Evolutionary conservation across 2,329 filamentous ascomycete genomes (phyloP).

Genomic region (Pseudopyrenochaeta lycopersici): DNA sequence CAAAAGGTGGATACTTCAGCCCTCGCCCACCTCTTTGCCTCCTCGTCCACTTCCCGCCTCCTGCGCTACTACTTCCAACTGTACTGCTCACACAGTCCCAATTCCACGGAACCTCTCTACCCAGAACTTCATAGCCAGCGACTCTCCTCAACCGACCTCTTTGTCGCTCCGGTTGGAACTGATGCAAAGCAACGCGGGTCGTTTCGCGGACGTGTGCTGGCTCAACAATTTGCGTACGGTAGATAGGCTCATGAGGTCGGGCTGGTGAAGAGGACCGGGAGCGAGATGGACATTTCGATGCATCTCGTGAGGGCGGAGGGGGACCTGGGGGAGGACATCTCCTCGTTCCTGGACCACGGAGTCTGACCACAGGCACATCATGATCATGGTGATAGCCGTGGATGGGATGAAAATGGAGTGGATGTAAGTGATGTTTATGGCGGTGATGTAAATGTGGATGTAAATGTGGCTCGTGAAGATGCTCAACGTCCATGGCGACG

Average conservation of each 20-base stretch:
- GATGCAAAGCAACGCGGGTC: slow-evolving; percentile 36
- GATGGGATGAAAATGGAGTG: slow-evolving; percentile 36
- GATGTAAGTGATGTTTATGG: slow-evolving; percentile 23
- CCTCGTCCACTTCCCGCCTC: slow-evolving; percentile 11
- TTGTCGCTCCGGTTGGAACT: slow-evolving; percentile 18
- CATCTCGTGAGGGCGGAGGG: slow-evolving; percentile 22
- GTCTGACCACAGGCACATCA: slow-evolving; percentile 12
- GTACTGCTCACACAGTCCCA: slow-evolving; percentile 47
- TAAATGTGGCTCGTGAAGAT: slow-evolving; percentile 26
- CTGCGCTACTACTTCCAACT: slow-evolving; percentile 19
- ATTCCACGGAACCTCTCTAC: slow-evolving; percentile 40
- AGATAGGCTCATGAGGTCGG: slow-evolving; percentile 31
- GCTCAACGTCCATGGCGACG: slow-evolving; percentile 21
- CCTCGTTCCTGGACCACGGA: slow-evolving; percentile 33
- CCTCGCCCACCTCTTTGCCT: slow-evolving; percentile 12
- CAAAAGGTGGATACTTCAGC: slow-evolving; percentile 40
- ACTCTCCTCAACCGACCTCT: slow-evolving; percentile 33
- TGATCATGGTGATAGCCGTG: slow-evolving; percentile 22
- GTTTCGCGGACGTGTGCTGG: slow-evolving; percentile 33
- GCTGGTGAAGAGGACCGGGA: slow-evolving; percentile 13
- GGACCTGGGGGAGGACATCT: slow-evolving; percentile 19
- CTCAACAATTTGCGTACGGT: slow-evolving; percentile 41
- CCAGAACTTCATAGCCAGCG: slow-evolving; percentile 43
- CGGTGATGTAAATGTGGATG: slow-evolving; percentile 27
- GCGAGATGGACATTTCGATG: slow-evolving; percentile 9